A percentile compares a stretch with the other conserved stretches of the same genome.
Conservation (phyloP, 2,329 filamentous ascomycete species). For the Cladophialophora yegresii region DNA sequence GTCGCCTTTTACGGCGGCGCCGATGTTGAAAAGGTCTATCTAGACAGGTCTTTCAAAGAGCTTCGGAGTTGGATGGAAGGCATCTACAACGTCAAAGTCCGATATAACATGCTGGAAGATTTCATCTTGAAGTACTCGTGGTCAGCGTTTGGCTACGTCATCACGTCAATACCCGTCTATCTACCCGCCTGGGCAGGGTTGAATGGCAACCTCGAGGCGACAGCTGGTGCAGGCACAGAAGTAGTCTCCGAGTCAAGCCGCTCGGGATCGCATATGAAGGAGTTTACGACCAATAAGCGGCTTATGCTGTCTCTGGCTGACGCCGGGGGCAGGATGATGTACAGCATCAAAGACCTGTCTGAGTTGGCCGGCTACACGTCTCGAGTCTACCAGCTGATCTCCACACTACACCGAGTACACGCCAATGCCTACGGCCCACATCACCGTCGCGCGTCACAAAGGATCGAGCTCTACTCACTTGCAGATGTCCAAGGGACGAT, state of each 20-base stretch:
- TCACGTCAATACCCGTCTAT: conserved; percentile 91
- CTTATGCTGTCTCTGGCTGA: conserved; percentile 97
- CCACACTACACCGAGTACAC: conserved; percentile 89
- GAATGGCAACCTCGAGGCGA: conserved; percentile 66
- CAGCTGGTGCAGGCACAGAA: conserved; percentile 32
- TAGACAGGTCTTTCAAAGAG: conserved; percentile 89
- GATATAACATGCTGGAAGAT: conserved; percentile 98
- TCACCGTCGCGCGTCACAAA: conserved; percentile 48
- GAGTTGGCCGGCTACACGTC: conserved; percentile 96
- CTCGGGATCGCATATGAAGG: conserved; percentile 88
- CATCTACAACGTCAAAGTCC: conserved; percentile 95
- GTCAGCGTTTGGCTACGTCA: conserved; percentile 94
- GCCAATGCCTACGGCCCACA: conserved; percentile 80
- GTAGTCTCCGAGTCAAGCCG: conserved; percentile 53
- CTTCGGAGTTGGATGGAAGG: conserved; percentile 97
- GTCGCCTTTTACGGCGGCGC: conserved; percentile 96
- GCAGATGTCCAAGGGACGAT: conserved; percentile 91
- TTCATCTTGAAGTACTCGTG: conserved; percentile 98
- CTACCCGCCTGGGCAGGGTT: conserved; percentile 90
- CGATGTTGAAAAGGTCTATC: conserved; percentile 88
- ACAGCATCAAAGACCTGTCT: conserved; percentile 96
- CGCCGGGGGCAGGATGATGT: conserved; percentile 98
- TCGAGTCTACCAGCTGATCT: conserved; percentile 91
- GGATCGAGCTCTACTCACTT: conserved; percentile 80
- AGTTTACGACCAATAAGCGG: conserved; percentile 98